Conservation (phyloP, 108 stramenopile species). For the Nitzschia sp. region DNA sequence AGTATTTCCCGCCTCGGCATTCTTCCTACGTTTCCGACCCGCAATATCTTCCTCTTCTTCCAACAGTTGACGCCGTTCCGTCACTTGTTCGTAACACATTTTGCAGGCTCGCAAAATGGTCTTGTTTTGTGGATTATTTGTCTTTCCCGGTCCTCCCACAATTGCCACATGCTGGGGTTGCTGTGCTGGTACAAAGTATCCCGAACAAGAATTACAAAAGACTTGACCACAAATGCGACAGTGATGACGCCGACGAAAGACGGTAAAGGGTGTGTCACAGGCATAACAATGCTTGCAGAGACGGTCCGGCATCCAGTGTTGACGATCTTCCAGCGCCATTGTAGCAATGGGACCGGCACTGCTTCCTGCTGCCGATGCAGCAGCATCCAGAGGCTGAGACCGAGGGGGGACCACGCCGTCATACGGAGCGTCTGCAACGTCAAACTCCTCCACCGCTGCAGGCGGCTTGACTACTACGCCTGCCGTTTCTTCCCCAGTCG, state of each 20-base stretch:
- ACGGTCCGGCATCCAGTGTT: conserved; percentile 94
- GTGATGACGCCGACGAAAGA: conserved; percentile 94
- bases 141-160: not conserved
- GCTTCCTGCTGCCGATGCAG: not conserved
- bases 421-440: not conserved
- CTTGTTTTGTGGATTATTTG: conserved; percentile 19
- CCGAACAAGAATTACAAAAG: conserved; percentile 93
- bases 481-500: not conserved
- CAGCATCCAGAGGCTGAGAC: not conserved
- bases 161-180: conserved; percentile 9
- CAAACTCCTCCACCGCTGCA: not conserved
- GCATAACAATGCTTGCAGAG: conserved; percentile 92
- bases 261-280: conserved; percentile 93
- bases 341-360: not conserved
- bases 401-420: not conserved
- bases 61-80: conserved; percentile 34
- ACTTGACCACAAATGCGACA: conserved; percentile 98
- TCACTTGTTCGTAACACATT: conserved; percentile 76
- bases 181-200: conserved; percentile 75
- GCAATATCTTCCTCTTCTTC: conserved; percentile 25
- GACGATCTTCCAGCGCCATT: conserved; percentile 43
- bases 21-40: conserved; percentile 10
- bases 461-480: not conserved
- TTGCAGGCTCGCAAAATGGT: conserved; percentile 71
- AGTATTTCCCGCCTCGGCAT: not conserved